phyloP scores from a whole-genome alignment of 2,329 filamentous ascomycete genomes.

The Colletotrichum brevisporum region DNA sequence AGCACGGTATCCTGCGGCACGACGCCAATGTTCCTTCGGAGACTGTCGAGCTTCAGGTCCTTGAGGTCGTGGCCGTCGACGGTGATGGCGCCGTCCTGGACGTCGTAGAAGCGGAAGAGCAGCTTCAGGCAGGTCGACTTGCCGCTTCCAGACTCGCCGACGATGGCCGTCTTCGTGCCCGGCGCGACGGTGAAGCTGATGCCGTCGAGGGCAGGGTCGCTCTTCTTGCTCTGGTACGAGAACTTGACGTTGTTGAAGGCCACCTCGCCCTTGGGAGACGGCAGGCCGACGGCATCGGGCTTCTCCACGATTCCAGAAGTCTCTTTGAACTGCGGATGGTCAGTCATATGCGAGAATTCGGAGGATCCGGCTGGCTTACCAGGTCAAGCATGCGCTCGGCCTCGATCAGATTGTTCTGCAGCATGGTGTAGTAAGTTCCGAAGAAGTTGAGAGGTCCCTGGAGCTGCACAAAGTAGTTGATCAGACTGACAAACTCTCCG shows the following conservation, averaged over 20 bases:
- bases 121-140: constrained; percentile 65
- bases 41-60: constrained; percentile 56
- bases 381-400: constrained; percentile 61
- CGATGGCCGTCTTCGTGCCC: constrained; percentile 62
- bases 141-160: constrained; percentile 61
- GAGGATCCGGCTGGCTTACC: constrained; percentile 43
- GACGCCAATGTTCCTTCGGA: constrained; percentile 59
- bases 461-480: constrained; percentile 73
- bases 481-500: constrained; percentile 69
- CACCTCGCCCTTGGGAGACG: constrained; percentile 53
- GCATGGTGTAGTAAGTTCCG: constrained; percentile 61
- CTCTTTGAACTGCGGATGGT: constrained; percentile 55
- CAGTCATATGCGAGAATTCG: constrained; percentile 19
- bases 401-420: constrained; percentile 62
- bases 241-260: constrained; percentile 60
- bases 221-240: constrained; percentile 56
- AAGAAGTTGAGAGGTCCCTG: constrained; percentile 75
- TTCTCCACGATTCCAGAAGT: constrained; percentile 59
- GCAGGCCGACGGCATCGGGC: constrained; percentile 52
- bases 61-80: constrained; percentile 62
- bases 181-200: constrained; percentile 59
- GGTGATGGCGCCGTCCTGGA: constrained; percentile 59
- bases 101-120: constrained; percentile 66
- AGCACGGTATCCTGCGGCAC: constrained; percentile 61
- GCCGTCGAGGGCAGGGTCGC: constrained; percentile 54